A percentile compares a stretch with the other conserved stretches of the same genome.
phyloP scores from a whole-genome alignment of 371 early-diverging fungal species.

The Mortierella sp. region DNA sequence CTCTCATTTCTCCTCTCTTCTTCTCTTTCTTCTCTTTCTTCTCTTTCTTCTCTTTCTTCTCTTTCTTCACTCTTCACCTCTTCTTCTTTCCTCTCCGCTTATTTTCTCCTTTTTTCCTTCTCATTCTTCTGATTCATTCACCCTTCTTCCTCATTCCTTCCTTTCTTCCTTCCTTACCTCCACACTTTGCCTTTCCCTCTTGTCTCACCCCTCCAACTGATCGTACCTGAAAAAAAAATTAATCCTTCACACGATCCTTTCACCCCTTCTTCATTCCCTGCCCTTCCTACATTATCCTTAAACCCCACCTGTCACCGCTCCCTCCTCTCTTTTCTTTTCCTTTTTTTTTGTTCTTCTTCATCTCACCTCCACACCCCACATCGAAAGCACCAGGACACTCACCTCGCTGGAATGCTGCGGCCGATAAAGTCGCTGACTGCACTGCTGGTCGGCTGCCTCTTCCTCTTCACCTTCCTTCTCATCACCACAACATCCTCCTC shows the following conservation, averaged over 20 bases:
- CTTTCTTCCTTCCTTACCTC: background rate
- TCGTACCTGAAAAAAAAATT: background rate
- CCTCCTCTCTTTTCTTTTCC: background rate
- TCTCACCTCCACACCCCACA: background rate
- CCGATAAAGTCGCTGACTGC: conserved; percentile 38
- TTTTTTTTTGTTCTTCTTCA: background rate
- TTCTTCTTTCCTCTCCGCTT: conserved; percentile 6
- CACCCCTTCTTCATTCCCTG: background rate
- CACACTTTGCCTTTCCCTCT: background rate
- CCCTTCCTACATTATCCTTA: background rate
- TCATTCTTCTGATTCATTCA: background rate
- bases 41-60: background rate
- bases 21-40: background rate
- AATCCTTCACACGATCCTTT: conserved; percentile 6
- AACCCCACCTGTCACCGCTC: background rate
- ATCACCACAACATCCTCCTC: conserved; percentile 10
- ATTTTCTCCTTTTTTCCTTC: background rate
- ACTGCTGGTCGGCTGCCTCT: conserved; percentile 26
- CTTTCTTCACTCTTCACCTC: background rate
- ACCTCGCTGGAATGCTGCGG: conserved; percentile 28
- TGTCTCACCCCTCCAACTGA: background rate
- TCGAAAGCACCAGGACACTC: background rate
- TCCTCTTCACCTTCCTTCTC: conserved; percentile 34
- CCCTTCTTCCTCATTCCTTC: background rate
- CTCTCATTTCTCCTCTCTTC: background rate